Conservation (phyloP, 2,329 filamentous ascomycete genomes). For the Cladophialophora chaetospira region DNA sequence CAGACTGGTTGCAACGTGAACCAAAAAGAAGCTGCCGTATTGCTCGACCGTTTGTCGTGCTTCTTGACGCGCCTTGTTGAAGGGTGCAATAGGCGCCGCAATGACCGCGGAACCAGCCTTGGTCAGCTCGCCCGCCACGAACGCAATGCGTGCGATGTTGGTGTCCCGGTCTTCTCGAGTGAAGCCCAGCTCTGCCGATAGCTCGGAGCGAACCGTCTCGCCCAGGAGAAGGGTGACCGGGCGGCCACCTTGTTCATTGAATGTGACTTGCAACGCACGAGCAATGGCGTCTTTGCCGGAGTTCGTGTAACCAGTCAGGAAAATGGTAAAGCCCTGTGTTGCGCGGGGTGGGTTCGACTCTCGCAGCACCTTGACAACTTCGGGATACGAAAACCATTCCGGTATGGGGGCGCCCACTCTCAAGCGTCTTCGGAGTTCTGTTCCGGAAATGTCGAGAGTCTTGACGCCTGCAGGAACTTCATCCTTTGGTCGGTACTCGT, state of each 20-base stretch:
- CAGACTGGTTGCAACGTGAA: constrained; percentile 91
- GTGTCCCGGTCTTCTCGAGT: constrained; percentile 86
- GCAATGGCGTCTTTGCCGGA: constrained; percentile 96
- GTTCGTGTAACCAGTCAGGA: constrained; percentile 97
- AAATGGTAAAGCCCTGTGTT: constrained; percentile 95
- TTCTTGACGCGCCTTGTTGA: constrained; percentile 73
- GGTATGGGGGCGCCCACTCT: constrained; percentile 92
- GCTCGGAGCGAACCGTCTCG: constrained; percentile 90
- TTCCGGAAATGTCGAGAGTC: constrained; percentile 84
- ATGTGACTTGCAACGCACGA: constrained; percentile 89
- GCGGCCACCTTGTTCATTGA: constrained; percentile 96
- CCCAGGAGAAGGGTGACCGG: constrained; percentile 92
- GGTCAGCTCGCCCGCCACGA: constrained; percentile 93
- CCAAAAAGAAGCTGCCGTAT: constrained; percentile 87
- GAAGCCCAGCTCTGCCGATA: constrained; percentile 95
- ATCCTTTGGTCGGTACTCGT: constrained; percentile 94
- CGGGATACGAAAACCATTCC: constrained; percentile 99
- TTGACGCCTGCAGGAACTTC: constrained; percentile 80
- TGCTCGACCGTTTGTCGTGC: constrained; percentile 86
- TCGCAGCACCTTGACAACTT: constrained; percentile 93
- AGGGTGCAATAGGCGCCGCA: constrained; percentile 92
- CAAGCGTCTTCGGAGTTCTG: constrained; percentile 88
- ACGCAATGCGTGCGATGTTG: constrained; percentile 95
- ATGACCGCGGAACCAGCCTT: constrained; percentile 92
- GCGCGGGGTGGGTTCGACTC: constrained; percentile 92